phyloP scores from a whole-genome alignment of 2,329 filamentous ascomycete genomes.

The Fusarium abutilonis region DNA sequence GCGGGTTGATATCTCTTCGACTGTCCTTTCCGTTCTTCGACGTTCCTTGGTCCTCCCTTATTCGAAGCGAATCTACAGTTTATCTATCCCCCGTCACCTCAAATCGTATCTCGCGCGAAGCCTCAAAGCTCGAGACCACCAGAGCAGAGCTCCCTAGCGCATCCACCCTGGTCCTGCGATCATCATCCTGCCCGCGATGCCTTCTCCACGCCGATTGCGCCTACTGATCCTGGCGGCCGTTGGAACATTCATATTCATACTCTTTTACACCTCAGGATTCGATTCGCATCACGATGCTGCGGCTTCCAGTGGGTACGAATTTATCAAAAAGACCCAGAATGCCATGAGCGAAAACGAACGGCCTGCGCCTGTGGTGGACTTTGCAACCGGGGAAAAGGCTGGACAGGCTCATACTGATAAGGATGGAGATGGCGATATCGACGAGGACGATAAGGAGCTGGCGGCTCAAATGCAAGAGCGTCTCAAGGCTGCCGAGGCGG shows the following conservation, averaged over 20 bases:
- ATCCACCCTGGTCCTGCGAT: slow-evolving; percentile 25
- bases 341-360: slow-evolving; percentile 57
- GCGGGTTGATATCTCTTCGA: slow-evolving; percentile 20
- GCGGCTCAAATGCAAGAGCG: slow-evolving; percentile 65
- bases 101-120: slow-evolving; percentile 9
- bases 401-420: slow-evolving; percentile 58
- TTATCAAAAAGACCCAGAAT: slow-evolving; percentile 68
- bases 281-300: slow-evolving; percentile 61
- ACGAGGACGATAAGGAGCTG: slow-evolving; percentile 65
- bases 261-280: slow-evolving; percentile 77
- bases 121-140: slow-evolving; percentile 23
- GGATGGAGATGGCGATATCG: slow-evolving; percentile 65
- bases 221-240: slow-evolving; percentile 72
- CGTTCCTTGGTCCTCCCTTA: slow-evolving; percentile 14
- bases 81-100: background rate
- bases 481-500: slow-evolving; percentile 73
- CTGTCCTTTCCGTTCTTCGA: slow-evolving; percentile 9
- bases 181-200: slow-evolving; percentile 60
- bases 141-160: slow-evolving; percentile 42
- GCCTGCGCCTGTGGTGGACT: slow-evolving; percentile 54
- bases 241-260: slow-evolving; percentile 70
- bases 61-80: slow-evolving; percentile 1
- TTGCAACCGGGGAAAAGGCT: slow-evolving; percentile 52
- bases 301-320: slow-evolving; percentile 59
- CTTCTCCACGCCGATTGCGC: slow-evolving; percentile 75